Percentiles rank a stretch among this genome's conserved stretches.
phyloP scores from a whole-genome alignment of 2,329 filamentous ascomycete species.

The Cladorrhinum sp. region DNA sequence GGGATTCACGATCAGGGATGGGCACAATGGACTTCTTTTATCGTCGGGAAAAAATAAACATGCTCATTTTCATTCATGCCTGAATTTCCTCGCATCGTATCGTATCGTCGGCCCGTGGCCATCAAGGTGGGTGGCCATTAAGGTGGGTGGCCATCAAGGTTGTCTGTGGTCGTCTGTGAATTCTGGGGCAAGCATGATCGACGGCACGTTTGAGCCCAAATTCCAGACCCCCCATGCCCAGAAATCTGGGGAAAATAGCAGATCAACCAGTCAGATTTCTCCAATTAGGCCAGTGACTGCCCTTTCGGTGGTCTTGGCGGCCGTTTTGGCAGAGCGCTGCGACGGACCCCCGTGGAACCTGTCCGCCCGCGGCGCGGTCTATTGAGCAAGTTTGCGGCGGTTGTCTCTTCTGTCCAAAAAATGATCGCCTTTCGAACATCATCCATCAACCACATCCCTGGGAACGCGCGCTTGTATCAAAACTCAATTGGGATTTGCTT shows the following conservation, averaged over 20 bases:
- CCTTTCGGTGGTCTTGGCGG: conserved; percentile 22
- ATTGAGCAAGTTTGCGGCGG: conserved; percentile 29
- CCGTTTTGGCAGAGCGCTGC: conserved; percentile 9
- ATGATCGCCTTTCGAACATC: conserved; percentile 10
- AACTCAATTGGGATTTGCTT: not conserved
- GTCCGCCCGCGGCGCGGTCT: conserved; percentile 6
- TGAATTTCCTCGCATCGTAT: too few relatives aligned
- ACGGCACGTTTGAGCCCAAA: conserved; percentile 1
- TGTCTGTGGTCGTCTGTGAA: not conserved
- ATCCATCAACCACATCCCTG: conserved; percentile 11
- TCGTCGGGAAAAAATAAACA: too few relatives aligned
- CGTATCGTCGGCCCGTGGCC: not conserved
- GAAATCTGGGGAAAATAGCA: not conserved
- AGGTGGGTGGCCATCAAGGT: conserved; percentile 1
- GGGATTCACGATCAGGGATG: not conserved
- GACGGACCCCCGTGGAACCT: not conserved
- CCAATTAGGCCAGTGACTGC: conserved; percentile 21
- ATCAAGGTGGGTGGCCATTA: not conserved
- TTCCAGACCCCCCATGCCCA: not conserved
- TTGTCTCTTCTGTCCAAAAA: not conserved
- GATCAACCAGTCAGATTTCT: not conserved
- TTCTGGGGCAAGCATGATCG: conserved; percentile 1
- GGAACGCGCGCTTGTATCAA: conserved; percentile 4
- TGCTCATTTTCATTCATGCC: too few relatives aligned
- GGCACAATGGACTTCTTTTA: not conserved